These are phyloP conservation scores for Chalciporus pseudorubinellus DNA, from an alignment of 768 basidiomycete species.

Conservation along the genomic window DNA sequence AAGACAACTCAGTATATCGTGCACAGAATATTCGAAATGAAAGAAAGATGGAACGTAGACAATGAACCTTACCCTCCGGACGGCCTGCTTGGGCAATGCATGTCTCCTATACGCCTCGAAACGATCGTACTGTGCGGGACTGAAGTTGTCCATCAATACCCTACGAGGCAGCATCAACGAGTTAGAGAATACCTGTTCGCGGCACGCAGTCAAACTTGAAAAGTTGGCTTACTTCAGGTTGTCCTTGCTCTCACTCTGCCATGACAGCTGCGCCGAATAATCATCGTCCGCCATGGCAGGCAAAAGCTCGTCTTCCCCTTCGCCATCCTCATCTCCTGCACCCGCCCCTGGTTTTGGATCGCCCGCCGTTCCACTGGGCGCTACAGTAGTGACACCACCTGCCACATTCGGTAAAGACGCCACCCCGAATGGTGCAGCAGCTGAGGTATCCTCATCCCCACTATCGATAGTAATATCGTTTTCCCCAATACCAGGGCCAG, in stretches of 20 bases:
- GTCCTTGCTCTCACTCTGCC: conserved; percentile 86
- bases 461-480: conserved; percentile 14
- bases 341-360: no score
- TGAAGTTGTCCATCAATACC: conserved; percentile 87
- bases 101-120: conserved; percentile 87
- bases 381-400: background rate
- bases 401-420: no score
- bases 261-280: conserved; percentile 78
- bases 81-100: conserved; percentile 78
- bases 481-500: conserved; percentile 2
- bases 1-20: background rate
- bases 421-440: no score
- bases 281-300: conserved; percentile 90
- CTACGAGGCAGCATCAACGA: conserved; percentile 36
- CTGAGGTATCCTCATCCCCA: no score
- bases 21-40: background rate
- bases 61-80: conserved; percentile 58
- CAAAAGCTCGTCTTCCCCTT: conserved; percentile 74
- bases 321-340: conserved; percentile 51
- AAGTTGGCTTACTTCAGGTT: conserved; percentile 64
- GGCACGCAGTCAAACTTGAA: background rate
- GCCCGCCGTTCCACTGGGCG: background rate
- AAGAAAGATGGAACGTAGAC: background rate
- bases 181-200: background rate
- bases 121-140: conserved; percentile 78